A percentile compares a stretch with the other conserved stretches of the same genome.
These are phyloP conservation scores for Ophiosphaerella herpotricha DNA, from an alignment of 2,329 filamentous ascomycete genomes.

Conservation along the genomic window DNA sequence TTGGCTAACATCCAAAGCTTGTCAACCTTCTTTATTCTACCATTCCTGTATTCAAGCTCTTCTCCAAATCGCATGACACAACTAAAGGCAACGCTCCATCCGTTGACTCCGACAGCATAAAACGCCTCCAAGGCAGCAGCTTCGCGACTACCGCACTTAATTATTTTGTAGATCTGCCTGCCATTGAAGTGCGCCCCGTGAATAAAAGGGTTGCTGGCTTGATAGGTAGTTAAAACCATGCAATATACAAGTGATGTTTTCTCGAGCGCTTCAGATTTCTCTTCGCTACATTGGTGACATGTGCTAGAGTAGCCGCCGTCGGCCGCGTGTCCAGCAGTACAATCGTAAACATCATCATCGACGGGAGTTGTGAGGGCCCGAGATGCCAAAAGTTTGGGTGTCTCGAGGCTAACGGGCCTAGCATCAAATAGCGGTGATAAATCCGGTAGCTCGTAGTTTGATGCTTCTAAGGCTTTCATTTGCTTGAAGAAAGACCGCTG, in stretches of 20 bases:
- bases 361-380: conserved; percentile 33
- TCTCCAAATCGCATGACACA: conserved; percentile 36
- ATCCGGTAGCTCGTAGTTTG: conserved; percentile 14
- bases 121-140: conserved; percentile 36
- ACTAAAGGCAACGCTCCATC: conserved; percentile 39
- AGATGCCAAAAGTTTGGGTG: conserved; percentile 36
- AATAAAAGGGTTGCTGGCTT: conserved; percentile 19
- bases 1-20: conserved; percentile 33
- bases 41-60: conserved; percentile 21
- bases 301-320: conserved; percentile 16
- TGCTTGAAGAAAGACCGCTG: conserved; percentile 13
- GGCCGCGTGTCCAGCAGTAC: conserved; percentile 17
- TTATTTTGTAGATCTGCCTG: conserved; percentile 33
- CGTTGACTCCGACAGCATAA: conserved; percentile 33
- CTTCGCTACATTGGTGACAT: conserved; percentile 34
- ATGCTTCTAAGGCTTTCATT: conserved; percentile 7
- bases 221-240: conserved; percentile 31
- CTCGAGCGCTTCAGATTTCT: conserved; percentile 31
- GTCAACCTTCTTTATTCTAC: conserved; percentile 23
- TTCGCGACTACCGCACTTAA: conserved; percentile 40
- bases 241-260: conserved; percentile 28
- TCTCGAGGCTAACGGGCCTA: conserved; percentile 24
- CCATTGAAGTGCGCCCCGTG: conserved; percentile 19
- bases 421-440: conserved; percentile 16
- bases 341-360: conserved; percentile 36